Percentiles rank a stretch among this genome's conserved stretches.
Evolutionary conservation across 257 asterid genomes (phyloP).

Genomic region (Mitragyna speciosa): DNA sequence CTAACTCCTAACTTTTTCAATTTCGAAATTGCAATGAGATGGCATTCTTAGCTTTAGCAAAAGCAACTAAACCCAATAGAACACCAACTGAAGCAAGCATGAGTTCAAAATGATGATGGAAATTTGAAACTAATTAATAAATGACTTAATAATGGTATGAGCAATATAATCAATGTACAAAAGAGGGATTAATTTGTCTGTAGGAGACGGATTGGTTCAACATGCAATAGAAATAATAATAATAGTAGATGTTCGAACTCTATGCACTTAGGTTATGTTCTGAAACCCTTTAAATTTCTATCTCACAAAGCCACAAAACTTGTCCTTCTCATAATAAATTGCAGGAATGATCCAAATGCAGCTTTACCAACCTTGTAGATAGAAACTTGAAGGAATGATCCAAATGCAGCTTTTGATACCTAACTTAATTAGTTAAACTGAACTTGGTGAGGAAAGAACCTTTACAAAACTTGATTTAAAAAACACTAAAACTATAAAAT

Average conservation of each 20-base stretch:
- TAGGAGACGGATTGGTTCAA: neutral
- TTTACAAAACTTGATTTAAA: conserved; percentile 3
- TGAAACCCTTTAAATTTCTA: conserved; percentile 1
- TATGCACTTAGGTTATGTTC: neutral
- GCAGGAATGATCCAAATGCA: too few relatives aligned
- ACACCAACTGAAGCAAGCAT: neutral
- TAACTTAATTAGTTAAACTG: neutral
- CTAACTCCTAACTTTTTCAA: too few relatives aligned
- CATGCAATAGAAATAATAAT: neutral
- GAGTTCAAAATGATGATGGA: neutral
- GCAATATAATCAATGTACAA: neutral
- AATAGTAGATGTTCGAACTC: neutral
- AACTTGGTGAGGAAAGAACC: conserved; percentile 13
- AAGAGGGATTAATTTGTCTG: neutral
- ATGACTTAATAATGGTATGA: neutral
- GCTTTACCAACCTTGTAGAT: conserved; percentile 22
- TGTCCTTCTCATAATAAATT: conserved; percentile 22
- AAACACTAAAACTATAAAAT: neutral
- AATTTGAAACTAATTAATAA: too few relatives aligned
- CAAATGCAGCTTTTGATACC: neutral
- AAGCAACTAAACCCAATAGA: too few relatives aligned
- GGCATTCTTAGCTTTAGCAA: too few relatives aligned
- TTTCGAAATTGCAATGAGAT: too few relatives aligned
- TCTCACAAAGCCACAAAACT: conserved; percentile 4
- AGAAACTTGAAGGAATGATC: conserved; percentile 19